These are phyloP conservation scores for Nyctanthes arbortristis DNA, from an alignment of 257 asterid genomes.

Conservation along the genomic window DNA sequence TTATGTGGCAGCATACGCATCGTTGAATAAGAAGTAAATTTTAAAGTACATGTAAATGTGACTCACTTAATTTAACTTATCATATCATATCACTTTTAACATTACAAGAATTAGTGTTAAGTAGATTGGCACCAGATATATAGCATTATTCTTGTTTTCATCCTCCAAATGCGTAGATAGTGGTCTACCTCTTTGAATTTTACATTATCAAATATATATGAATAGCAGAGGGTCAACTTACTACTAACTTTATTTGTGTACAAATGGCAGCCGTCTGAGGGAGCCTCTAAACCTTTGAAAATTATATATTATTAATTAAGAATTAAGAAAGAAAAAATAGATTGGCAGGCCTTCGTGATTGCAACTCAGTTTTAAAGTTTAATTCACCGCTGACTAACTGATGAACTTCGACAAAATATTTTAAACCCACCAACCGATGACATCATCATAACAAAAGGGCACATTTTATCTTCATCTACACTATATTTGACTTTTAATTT, in stretches of 20 bases:
- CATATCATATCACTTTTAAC: no score
- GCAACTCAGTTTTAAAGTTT: constrained; percentile 34
- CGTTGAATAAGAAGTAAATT: no score
- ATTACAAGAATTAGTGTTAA: no score
- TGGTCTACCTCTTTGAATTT: background rate
- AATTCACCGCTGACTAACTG: constrained; percentile 36
- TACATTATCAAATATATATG: background rate
- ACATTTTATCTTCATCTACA: constrained; percentile 27
- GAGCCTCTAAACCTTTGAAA: background rate
- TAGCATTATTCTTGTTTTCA: background rate
- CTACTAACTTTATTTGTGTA: no score
- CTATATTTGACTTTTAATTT: constrained; percentile 36
- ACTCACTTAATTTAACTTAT: no score
- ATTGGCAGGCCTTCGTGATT: constrained; percentile 53
- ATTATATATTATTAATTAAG: background rate
- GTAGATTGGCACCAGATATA: no score
- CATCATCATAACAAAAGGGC: constrained; percentile 26
- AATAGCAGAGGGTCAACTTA: background rate
- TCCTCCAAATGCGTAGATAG: background rate
- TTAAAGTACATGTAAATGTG: no score
- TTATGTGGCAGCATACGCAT: no score
- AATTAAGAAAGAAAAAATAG: background rate
- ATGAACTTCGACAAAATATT: constrained; percentile 7
- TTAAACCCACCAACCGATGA: constrained; percentile 19
- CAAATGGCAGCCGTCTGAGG: constrained; percentile 44